Percentiles rank a stretch among this genome's conserved stretches.
These are phyloP conservation scores for Diaporthe citri DNA, from an alignment of 2,329 filamentous ascomycete species.

Conservation along the genomic window DNA sequence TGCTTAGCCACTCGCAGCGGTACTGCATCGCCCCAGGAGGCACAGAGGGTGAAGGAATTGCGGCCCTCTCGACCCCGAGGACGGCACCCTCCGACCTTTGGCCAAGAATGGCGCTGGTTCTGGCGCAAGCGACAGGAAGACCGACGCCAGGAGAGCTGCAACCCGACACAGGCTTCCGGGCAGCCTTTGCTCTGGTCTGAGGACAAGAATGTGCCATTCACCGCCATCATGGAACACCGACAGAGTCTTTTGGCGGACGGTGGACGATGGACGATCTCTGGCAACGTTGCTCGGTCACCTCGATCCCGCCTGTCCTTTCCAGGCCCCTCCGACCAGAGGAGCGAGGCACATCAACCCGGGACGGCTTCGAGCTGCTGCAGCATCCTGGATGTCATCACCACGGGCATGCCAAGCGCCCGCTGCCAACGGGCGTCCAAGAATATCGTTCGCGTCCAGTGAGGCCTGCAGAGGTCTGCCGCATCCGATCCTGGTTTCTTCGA, in stretches of 20 bases:
- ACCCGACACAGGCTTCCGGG: background rate
- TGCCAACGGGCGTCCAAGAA: conserved; percentile 11
- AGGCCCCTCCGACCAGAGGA: background rate
- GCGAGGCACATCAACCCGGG: background rate
- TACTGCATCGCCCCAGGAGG: background rate
- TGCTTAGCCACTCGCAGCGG: conserved; percentile 16
- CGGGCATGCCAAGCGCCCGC: conserved; percentile 7
- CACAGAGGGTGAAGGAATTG: background rate
- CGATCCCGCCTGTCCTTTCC: background rate
- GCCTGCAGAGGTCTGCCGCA: conserved; percentile 20
- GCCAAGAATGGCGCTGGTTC: background rate
- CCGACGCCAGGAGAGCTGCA: background rate
- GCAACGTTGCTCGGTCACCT: background rate
- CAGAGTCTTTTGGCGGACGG: background rate
- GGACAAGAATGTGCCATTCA: background rate
- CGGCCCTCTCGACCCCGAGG: conserved; percentile 20
- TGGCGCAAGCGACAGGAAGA: background rate
- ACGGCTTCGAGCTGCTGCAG: conserved; percentile 5
- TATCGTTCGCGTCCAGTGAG: conserved; percentile 2
- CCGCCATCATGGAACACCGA: background rate
- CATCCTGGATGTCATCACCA: background rate
- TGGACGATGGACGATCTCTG: background rate
- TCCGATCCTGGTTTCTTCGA: background rate
- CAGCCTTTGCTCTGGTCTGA: background rate
- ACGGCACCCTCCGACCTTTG: conserved; percentile 9